Percentiles rank a stretch among this genome's conserved stretches.
phyloP scores from a whole-genome alignment of 306 rosid genomes.

The Malus asiatica region DNA sequence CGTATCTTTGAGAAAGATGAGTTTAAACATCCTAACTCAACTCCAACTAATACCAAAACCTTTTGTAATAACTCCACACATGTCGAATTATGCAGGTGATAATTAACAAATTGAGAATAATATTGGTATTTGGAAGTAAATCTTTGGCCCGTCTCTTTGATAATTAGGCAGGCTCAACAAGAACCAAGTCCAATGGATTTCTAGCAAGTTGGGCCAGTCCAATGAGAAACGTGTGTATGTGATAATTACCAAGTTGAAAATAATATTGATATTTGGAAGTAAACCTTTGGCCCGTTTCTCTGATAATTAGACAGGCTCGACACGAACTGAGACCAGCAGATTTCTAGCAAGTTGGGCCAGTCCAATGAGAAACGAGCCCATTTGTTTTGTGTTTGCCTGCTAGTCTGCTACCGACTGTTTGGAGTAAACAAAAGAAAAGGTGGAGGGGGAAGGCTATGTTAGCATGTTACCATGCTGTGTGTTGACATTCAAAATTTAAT shows the following conservation, averaged over 20 bases:
- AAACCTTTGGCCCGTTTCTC: accelerated
- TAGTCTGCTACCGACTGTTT: not conserved
- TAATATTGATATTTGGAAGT: too few relatives aligned
- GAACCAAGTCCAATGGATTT: not conserved
- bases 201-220: not conserved
- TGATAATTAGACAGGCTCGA: not conserved
- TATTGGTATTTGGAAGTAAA: too few relatives aligned
- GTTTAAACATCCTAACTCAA: too few relatives aligned
- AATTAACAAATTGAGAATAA: too few relatives aligned
- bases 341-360: not conserved
- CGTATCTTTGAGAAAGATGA: too few relatives aligned
- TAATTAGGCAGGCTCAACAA: not conserved
- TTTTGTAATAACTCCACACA: too few relatives aligned
- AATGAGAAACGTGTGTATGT: not conserved
- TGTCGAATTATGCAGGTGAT: too few relatives aligned
- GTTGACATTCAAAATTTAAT: not conserved
- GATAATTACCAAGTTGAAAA: too few relatives aligned
- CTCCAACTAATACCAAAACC: too few relatives aligned
- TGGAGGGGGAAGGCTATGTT: not conserved
- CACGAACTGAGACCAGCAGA: too few relatives aligned
- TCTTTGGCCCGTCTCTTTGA: accelerated
- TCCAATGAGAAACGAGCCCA: not conserved
- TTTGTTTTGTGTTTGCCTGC: not conserved
- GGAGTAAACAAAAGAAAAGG: not conserved
- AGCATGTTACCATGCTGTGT: constrained; percentile 1